Evolutionary conservation across 225 moss, liverwort and hornwort species (phyloP), one percentile per base, ranked within the genome.

Genomic region (Ulota crispa): DNA sequence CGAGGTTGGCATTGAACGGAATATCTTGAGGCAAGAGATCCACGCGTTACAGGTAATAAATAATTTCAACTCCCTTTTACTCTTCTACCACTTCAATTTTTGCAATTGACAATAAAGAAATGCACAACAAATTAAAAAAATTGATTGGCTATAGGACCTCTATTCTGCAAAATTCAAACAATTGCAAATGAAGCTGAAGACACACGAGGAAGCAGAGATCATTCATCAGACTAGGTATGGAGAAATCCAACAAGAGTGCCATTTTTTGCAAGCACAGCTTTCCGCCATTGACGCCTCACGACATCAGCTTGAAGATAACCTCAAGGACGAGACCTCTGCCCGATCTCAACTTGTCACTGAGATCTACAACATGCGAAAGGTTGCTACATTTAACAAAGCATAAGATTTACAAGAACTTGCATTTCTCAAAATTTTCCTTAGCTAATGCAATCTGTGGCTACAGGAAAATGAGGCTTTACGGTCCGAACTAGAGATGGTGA

Each of bases 121-220:
- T 42, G 6, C n/a, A 14, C 19, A 59, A 12, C 32, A 24, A 14
- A 45, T 13, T 13, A 50, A 50, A 61, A 64, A 72, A 2, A 42
- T 18, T 5, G 36, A 21, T 9, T 86, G 68, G 68, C 66, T 78
- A 41, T 73, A 96, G 94, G 93, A 92, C 76, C 83, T 96, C 11
- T 96, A 93, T 75, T 86, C 94, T 70, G 85, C 91, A 24, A 94
- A 96, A 87, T 92, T 96, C 30, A 96, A 96, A 81, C 96, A 96
- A 67, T 76, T 94, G 76, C 93, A 94, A 84, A 80, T 86, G 18
- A 96, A 92, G 82, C 74, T 94, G 78, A 94, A 91, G 79, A 88
- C 84, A 21, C 82, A 86, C 45, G 88, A 86, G 60, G 83, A 84
- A 72, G 82, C 80, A 59, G 88, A 86, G 39, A 47, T 71, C 34